Base-by-base conservation (phyloP, 208 protist genomes). In the Phytomonas serpens region DNA sequence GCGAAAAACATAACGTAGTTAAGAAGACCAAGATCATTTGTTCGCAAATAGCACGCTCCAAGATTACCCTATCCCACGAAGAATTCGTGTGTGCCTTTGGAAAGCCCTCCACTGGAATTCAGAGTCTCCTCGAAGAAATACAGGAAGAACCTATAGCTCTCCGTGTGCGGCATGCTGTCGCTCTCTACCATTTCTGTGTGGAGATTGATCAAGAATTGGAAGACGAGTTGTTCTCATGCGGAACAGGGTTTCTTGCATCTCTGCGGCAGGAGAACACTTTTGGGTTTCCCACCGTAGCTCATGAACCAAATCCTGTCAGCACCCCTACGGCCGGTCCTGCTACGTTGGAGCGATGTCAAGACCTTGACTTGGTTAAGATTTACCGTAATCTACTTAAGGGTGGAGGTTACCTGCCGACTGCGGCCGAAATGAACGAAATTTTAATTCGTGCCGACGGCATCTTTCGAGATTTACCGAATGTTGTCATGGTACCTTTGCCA, bases 401-500 rank as follows among this genome's bases (percentile, higher is more conserved):
- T 36, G 64, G 71, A 19, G 71, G 75, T 27, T 91, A 87, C 77
- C 61, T 95, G 47, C 90, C 90, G 0, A 83, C 72, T 19, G 81
- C 92, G 61, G 80, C 79, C 63, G 94, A 97, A 75, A 75, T 97
- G 76, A 72, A 81, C 31, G 83, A 90, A 62, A 85, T 97, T 34
- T 64, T 96, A 23, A 69, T 81, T 62, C 84, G 86, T n/a, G 81
- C 81, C 52, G 80, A 77, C 32, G 77, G 85, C 37, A n/a, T 97
- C 30, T 77, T 98, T 51, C 97, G 96, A 38, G 65, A 82, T 0
- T 95, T 99, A 77, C 96, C 97, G 40, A 95, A 97, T n/a, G 94
- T 99, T 67, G 85, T 99, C 73, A 84, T 98, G 36, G 85, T 98
- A 37, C 92, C 95, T 66, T 75, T 99, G 64, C 85, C 99, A 16